Evolutionary conservation across 495 filamentous ascomycete species (phyloP).

Genomic region (Talaromyces nanjingensis): DNA sequence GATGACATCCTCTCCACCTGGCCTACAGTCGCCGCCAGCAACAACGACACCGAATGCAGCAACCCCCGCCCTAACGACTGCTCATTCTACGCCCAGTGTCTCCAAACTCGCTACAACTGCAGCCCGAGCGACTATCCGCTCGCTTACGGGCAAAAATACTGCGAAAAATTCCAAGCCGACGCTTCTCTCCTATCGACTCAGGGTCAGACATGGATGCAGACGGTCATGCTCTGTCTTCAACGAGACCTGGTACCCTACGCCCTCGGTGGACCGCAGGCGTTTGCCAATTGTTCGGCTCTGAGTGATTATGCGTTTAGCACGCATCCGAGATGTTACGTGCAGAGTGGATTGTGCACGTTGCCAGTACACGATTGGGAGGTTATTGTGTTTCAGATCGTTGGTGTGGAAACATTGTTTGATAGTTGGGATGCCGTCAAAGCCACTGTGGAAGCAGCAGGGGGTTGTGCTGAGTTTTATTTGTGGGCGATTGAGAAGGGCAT

Average conservation of each 20-base stretch:
- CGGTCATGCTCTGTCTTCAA: conserved; percentile 20
- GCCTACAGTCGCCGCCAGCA: background rate
- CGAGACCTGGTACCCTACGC: conserved; percentile 12
- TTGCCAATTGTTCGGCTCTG: conserved; percentile 12
- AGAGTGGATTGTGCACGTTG: conserved; percentile 15
- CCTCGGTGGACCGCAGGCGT: conserved; percentile 2
- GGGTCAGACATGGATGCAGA: conserved; percentile 17
- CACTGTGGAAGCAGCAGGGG: conserved; percentile 11
- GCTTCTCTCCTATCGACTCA: conserved; percentile 2
- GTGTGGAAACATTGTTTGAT: conserved; percentile 15
- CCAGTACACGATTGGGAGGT: conserved; percentile 15
- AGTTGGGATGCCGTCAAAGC: conserved; percentile 17
- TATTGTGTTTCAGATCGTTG: conserved; percentile 15
- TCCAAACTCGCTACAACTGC: conserved; percentile 13
- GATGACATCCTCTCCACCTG: background rate
- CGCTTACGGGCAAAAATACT: conserved; percentile 19
- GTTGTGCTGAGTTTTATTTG: conserved; percentile 18
- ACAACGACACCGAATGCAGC: conserved; percentile 10
- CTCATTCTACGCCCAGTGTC: conserved; percentile 17
- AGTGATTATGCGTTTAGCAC: conserved; percentile 17
- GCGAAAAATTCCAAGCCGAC: conserved; percentile 12
- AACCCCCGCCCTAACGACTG: conserved; percentile 16
- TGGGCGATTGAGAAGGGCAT: conserved; percentile 15
- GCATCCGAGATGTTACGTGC: conserved; percentile 19
- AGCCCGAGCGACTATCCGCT: conserved; percentile 14